Evolutionary conservation across 192 early-diverging fungal genomes (phyloP).

Genomic region (Entomortierella beljakovae): DNA sequence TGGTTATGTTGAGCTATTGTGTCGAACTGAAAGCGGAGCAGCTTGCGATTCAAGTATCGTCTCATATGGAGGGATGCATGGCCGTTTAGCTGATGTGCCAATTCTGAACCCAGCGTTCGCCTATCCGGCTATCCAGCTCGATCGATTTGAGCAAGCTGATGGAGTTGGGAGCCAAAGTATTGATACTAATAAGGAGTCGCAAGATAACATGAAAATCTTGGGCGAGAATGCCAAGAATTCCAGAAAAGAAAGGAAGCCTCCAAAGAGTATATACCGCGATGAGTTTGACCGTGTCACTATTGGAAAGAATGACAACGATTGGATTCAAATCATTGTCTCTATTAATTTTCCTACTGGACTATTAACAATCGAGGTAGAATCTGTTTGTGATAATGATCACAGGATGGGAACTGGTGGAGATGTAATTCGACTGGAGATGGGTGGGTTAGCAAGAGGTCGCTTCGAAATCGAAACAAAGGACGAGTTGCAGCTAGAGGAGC

Average conservation of each 20-base stretch:
- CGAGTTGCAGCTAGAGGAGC: neutral
- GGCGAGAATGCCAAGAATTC: neutral
- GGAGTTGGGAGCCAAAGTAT: neutral
- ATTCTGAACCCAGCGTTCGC: constrained; percentile 27
- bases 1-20: constrained; percentile 31
- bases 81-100: constrained; percentile 17
- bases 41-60: constrained; percentile 34
- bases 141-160: constrained; percentile 5
- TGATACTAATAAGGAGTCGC: too few species aligned
- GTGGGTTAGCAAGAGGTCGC: constrained; percentile 15
- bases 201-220: too few species aligned
- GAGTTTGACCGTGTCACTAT: constrained; percentile 16
- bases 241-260: neutral
- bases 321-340: constrained; percentile 39
- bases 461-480: constrained; percentile 34
- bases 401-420: neutral
- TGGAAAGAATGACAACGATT: constrained; percentile 29
- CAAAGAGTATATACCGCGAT: constrained; percentile 24
- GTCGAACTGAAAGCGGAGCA: neutral
- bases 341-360: constrained; percentile 42
- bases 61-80: constrained; percentile 47
- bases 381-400: constrained; percentile 26
- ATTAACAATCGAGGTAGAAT: constrained; percentile 41
- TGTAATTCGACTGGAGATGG: constrained; percentile 28
- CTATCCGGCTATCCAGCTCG: constrained; percentile 27